A percentile compares a stretch with the other conserved stretches of the same genome.
Conservation (phyloP, 2,329 filamentous ascomycete genomes). For the Zymoseptoria ardabiliae region DNA sequence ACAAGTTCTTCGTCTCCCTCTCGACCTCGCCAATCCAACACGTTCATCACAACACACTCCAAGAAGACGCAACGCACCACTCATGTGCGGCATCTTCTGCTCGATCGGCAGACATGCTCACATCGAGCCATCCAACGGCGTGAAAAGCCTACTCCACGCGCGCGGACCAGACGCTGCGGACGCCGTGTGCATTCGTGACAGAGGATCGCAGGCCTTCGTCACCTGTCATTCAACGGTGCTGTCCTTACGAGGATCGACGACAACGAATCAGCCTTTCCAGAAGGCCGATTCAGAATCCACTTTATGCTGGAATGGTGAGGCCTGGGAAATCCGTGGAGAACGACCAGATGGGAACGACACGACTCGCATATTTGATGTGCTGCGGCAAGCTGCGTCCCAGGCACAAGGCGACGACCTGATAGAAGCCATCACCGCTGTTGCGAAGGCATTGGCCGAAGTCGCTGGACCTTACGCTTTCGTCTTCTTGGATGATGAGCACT, state of each 20-base stretch:
- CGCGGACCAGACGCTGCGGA: slow-evolving; percentile 27
- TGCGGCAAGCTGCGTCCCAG: slow-evolving; percentile 31
- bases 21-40: background rate
- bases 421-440: background rate
- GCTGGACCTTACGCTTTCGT: slow-evolving; percentile 82
- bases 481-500: slow-evolving; percentile 60
- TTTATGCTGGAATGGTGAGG: slow-evolving; percentile 96
- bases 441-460: slow-evolving; percentile 14
- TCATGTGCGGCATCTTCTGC: slow-evolving; percentile 33
- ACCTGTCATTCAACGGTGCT: slow-evolving; percentile 77
- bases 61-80: background rate
- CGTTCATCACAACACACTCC: background rate
- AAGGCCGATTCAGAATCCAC: slow-evolving; percentile 52
- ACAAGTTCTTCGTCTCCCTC: background rate
- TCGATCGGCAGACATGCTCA: slow-evolving; percentile 21
- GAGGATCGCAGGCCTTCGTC: slow-evolving; percentile 29
- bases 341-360: slow-evolving; percentile 71
- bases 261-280: slow-evolving; percentile 67
- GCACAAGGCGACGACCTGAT: background rate
- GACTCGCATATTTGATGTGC: slow-evolving; percentile 55
- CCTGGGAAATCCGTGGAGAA: slow-evolving; percentile 64
- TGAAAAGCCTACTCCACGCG: slow-evolving; percentile 19
- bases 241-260: slow-evolving; percentile 68
- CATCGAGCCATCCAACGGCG: slow-evolving; percentile 13
- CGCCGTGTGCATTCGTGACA: slow-evolving; percentile 4